These are phyloP conservation scores for Neoascochyta sp. DNA, from an alignment of 2,329 filamentous ascomycete species.

Conservation along the genomic window DNA sequence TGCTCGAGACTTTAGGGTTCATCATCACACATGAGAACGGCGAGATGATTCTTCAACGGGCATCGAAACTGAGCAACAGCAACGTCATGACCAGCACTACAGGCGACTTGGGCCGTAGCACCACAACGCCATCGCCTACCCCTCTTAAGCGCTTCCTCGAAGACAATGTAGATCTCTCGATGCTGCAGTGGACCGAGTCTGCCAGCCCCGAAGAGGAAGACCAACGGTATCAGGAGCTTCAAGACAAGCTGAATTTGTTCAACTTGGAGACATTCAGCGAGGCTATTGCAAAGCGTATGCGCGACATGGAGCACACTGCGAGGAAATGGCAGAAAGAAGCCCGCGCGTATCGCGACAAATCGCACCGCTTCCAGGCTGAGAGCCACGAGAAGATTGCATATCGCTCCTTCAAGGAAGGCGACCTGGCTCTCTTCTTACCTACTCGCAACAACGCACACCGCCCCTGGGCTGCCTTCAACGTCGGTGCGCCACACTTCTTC, in stretches of 20 bases:
- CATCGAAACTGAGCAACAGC: constrained; percentile 54
- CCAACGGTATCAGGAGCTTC: constrained; percentile 69
- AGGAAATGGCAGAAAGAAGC: constrained; percentile 92
- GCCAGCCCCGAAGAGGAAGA: constrained; percentile 63
- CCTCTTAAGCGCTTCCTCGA: constrained; percentile 55
- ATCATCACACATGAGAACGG: constrained; percentile 70
- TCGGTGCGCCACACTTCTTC: constrained; percentile 96
- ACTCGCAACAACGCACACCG: constrained; percentile 91
- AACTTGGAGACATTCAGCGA: constrained; percentile 82
- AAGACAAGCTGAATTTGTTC: constrained; percentile 71
- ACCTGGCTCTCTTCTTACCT: constrained; percentile 88
- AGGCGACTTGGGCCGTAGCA: constrained; percentile 48
- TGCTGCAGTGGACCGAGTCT: constrained; percentile 79
- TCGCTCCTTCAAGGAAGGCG: constrained; percentile 91
- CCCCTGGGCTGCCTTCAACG: constrained; percentile 97
- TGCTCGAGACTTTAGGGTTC: constrained; percentile 85
- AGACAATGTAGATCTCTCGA: constrained; percentile 64
- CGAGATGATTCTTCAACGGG: constrained; percentile 71
- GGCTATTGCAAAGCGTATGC: constrained; percentile 80
- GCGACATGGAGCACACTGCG: constrained; percentile 88
- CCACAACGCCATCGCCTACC: constrained; percentile 52
- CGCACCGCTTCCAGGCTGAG: constrained; percentile 75
- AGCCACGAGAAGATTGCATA: constrained; percentile 95
- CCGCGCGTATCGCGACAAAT: constrained; percentile 80
- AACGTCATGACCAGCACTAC: constrained; percentile 43